phyloP scores from a whole-genome alignment of 2,329 filamentous ascomycete genomes.

The Alternaria metachromatica region DNA sequence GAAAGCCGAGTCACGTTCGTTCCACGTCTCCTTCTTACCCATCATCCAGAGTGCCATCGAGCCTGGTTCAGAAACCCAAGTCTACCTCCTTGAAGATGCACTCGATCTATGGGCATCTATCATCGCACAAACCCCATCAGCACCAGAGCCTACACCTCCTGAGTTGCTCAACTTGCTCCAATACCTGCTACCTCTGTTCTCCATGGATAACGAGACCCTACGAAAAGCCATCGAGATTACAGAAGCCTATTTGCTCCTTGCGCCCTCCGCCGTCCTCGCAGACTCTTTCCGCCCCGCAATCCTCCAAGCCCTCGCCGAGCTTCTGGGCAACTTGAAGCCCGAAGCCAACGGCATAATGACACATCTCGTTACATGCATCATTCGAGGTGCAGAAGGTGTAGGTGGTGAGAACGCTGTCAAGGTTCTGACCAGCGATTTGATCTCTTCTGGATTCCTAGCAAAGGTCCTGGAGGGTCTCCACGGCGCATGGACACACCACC shows the following conservation, averaged over 20 bases:
- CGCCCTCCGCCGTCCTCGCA: constrained; percentile 55
- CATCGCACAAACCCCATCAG: constrained; percentile 63
- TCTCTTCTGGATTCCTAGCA: constrained; percentile 65
- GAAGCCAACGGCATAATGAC: constrained; percentile 57
- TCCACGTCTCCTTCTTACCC: constrained; percentile 81
- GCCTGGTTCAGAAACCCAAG: constrained; percentile 65
- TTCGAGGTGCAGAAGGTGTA: constrained; percentile 60
- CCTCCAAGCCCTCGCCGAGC: constrained; percentile 49
- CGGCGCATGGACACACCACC: constrained; percentile 62
- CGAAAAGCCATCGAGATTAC: constrained; percentile 58
- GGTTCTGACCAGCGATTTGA: constrained; percentile 60
- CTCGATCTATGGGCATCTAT: constrained; percentile 87
- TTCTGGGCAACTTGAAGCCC: constrained; percentile 55
- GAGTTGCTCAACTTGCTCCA: constrained; percentile 53
- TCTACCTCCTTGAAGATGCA: constrained; percentile 90
- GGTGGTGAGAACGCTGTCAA: constrained; percentile 60
- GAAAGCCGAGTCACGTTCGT: constrained; percentile 76
- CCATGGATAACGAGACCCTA: constrained; percentile 57
- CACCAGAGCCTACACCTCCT: constrained; percentile 50
- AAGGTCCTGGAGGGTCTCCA: constrained; percentile 57
- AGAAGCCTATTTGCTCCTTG: constrained; percentile 57
- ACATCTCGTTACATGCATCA: constrained; percentile 54
- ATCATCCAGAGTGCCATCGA: constrained; percentile 82
- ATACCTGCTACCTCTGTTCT: constrained; percentile 56
- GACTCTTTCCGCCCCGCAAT: constrained; percentile 50